Percentiles rank a stretch among this genome's conserved stretches.
These are phyloP conservation scores for Cynanchum wilfordii DNA, from an alignment of 257 asterid genomes.

Conservation along the genomic window DNA sequence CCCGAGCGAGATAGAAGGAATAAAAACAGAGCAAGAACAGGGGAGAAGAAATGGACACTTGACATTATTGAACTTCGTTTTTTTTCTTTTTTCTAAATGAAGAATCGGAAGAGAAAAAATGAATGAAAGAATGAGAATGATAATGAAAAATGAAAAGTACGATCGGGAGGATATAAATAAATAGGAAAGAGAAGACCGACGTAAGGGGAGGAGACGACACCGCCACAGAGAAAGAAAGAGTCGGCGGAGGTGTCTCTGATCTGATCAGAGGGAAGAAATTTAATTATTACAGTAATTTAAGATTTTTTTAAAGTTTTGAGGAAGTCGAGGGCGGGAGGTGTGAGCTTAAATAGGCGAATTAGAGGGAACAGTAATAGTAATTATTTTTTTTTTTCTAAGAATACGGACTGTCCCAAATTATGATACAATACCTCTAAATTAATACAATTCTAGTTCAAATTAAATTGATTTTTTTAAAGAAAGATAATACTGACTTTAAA, in stretches of 20 bases:
- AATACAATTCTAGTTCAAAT: too few species aligned
- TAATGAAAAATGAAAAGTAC: neutral
- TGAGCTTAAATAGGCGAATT: slow-evolving; percentile 13
- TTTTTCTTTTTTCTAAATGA: too few species aligned
- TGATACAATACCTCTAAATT: too few species aligned
- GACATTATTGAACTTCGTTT: slow-evolving; percentile 17
- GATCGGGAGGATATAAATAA: neutral
- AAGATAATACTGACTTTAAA: too few species aligned
- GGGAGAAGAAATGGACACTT: neutral
- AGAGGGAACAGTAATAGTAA: too few species aligned
- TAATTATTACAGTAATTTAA: neutral
- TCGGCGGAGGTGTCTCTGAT: too few species aligned
- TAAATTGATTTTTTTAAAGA: too few species aligned
- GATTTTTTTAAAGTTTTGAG: neutral
- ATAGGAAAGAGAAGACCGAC: neutral
- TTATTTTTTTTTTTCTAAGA: too few species aligned
- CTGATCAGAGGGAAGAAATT: neutral
- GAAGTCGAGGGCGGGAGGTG: slow-evolving; percentile 3
- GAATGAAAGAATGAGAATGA: neutral
- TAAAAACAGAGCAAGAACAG: neutral
- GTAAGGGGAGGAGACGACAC: neutral
- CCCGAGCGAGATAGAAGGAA: slow-evolving; percentile 31
- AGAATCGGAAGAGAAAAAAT: neutral
- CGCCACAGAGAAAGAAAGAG: too few species aligned
- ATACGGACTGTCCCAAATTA: too few species aligned